Conservation (phyloP, 805 yeast genomes). For the Candida yuanshanica region DNA sequence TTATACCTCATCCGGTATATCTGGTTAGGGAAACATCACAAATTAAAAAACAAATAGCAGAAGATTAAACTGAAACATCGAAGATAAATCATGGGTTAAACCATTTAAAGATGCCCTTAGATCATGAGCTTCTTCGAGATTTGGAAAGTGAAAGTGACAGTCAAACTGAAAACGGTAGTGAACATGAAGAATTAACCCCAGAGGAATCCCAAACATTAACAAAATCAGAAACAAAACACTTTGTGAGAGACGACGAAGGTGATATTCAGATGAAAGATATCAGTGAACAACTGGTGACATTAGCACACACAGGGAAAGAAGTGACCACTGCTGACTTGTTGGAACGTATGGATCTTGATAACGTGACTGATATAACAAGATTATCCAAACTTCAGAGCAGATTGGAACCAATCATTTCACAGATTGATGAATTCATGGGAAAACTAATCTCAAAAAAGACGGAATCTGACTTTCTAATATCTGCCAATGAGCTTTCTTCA, state of each 20-base stretch:
- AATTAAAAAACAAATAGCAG: too few species aligned
- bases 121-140: conserved; percentile 27
- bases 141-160: conserved; percentile 27
- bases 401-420: conserved; percentile 12
- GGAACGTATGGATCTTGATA: conserved; percentile 6
- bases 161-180: conserved; percentile 8
- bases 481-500: conserved; percentile 48
- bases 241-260: conserved; percentile 3
- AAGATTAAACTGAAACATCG: too few species aligned
- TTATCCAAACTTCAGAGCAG: conserved; percentile 10
- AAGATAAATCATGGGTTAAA: too few species aligned
- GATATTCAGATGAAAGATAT: conserved; percentile 6
- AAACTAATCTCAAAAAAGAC: conserved; percentile 18
- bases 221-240: not conserved
- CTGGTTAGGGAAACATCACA: too few species aligned
- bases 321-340: conserved; percentile 8
- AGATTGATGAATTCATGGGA: conserved; percentile 14
- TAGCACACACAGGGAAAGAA: conserved; percentile 12
- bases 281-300: not conserved
- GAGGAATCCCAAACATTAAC: not conserved
- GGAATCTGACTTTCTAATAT: conserved; percentile 46
- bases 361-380: conserved; percentile 11
- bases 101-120: conserved; percentile 11
- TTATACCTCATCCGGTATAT: too few species aligned
- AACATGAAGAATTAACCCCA: conserved; percentile 7